Conservation (phyloP, 2,329 filamentous ascomycete genomes). For the Cladophialophora bantiana region DNA sequence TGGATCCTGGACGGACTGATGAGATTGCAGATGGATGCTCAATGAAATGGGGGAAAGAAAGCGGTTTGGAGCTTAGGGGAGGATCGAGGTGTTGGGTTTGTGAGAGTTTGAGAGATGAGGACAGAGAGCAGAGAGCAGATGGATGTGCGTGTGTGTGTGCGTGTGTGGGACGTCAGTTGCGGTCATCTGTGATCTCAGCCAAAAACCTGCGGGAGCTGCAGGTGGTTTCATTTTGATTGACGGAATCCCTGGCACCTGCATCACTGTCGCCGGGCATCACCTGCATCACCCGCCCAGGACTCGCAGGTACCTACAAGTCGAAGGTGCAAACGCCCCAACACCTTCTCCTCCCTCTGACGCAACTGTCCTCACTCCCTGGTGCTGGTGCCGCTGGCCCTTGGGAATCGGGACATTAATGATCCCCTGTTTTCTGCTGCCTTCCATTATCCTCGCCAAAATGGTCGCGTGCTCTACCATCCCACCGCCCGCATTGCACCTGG, state of each 20-base stretch:
- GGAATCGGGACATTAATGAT: neutral
- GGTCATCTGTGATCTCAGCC: neutral
- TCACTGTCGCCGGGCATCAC: neutral
- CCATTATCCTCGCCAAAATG: neutral
- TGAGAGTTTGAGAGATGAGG: neutral
- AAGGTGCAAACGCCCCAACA: too few relatives aligned
- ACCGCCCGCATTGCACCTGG: neutral
- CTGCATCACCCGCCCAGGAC: too few relatives aligned
- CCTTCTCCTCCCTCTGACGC: neutral
- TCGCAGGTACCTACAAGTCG: too few relatives aligned
- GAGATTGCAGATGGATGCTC: neutral
- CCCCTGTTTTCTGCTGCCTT: neutral
- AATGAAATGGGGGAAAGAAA: neutral
- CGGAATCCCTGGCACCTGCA: conserved; percentile 6
- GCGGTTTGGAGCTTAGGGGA: conserved; percentile 1
- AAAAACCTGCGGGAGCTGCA: conserved; percentile 8
- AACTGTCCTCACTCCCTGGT: neutral
- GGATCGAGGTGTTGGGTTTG: conserved; percentile 13
- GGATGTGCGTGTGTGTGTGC: neutral
- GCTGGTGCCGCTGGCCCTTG: too few relatives aligned
- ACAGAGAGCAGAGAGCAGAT: neutral
- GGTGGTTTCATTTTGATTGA: conserved; percentile 6
- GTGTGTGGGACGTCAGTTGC: conserved; percentile 9
- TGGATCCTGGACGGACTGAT: neutral
- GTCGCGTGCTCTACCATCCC: conserved; percentile 9